A percentile compares a stretch with the other conserved stretches of the same genome.
phyloP scores from a whole-genome alignment of 2,329 filamentous ascomycete genomes.

The Hymenoscyphus fraxineus region DNA sequence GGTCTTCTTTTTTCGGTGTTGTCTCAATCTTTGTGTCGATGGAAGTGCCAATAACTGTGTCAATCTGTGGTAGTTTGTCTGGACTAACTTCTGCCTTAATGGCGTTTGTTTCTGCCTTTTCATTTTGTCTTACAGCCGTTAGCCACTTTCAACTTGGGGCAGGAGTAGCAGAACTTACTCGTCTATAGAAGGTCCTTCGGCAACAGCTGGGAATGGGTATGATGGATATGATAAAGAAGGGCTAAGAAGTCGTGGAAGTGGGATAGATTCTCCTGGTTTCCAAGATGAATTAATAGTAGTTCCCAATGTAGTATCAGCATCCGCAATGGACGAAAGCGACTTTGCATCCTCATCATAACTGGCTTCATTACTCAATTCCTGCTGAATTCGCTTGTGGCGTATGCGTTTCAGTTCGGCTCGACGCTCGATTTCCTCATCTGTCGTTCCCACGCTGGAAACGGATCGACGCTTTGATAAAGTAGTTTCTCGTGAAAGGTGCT shows the following conservation, averaged over 20 bases:
- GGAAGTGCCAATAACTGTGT: neutral
- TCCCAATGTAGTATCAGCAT: slow-evolving; percentile 9
- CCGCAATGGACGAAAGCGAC: slow-evolving; percentile 22
- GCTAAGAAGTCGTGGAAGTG: slow-evolving; percentile 12
- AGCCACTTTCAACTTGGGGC: neutral
- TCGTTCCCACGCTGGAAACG: slow-evolving; percentile 43
- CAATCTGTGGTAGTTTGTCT: neutral
- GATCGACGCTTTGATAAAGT: slow-evolving; percentile 39
- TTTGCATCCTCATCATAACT: slow-evolving; percentile 38
- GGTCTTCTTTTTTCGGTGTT: neutral
- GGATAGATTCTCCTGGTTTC: slow-evolving; percentile 17
- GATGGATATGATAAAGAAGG: slow-evolving; percentile 12
- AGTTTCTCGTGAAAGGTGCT: slow-evolving; percentile 45
- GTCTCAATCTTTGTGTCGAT: neutral
- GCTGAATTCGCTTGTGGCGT: slow-evolving; percentile 54
- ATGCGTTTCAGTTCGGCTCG: slow-evolving; percentile 54
- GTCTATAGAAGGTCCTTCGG: slow-evolving; percentile 16
- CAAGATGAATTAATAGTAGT: slow-evolving; percentile 11
- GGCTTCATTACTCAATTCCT: slow-evolving; percentile 50
- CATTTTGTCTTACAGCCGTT: slow-evolving; percentile 1
- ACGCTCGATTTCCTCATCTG: slow-evolving; percentile 50
- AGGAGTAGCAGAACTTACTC: slow-evolving; percentile 13
- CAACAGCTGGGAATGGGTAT: slow-evolving; percentile 7
- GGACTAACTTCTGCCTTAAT: neutral
- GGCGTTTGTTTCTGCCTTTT: slow-evolving; percentile 1